Evolutionary conservation across 169 alveolate genomes (phyloP).

Genomic region (Eimeria necatrix): DNA sequence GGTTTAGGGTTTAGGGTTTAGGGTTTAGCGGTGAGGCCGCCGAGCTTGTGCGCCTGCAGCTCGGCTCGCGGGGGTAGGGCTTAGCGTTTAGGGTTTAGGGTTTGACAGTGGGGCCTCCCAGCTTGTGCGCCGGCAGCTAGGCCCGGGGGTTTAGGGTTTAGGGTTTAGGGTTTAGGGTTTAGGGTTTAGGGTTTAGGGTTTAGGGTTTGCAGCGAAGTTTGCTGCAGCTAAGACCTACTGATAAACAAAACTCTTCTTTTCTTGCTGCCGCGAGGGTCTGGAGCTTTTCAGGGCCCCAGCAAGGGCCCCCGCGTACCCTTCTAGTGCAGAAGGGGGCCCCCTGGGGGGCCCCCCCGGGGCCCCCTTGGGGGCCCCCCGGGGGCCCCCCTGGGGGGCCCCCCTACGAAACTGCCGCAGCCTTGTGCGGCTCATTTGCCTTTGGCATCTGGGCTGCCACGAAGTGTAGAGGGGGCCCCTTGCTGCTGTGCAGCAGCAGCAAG

Average conservation of each 20-base stretch:
- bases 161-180: conserved; percentile 38
- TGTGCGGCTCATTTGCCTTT: background rate
- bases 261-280: background rate
- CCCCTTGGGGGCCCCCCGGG: background rate
- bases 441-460: background rate
- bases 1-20: background rate
- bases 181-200: too few species aligned
- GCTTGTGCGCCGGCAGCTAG: too few species aligned
- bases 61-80: too few species aligned
- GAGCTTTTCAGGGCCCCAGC: background rate
- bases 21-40: background rate
- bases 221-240: background rate
- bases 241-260: background rate
- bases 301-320: conserved; percentile 42
- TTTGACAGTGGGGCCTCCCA: background rate
- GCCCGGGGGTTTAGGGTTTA: conserved; percentile 5
- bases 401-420: too few species aligned
- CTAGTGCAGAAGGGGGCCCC: conserved; percentile 19
- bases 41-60: too few species aligned
- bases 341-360: background rate
- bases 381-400: conserved; percentile 48
- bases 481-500: conserved; percentile 38
- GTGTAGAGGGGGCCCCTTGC: background rate
- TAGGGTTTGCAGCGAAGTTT: too few species aligned
- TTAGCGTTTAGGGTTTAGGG: background rate